phyloP scores from a whole-genome alignment of 164 flowering plant species.

The Santalum album region DNA sequence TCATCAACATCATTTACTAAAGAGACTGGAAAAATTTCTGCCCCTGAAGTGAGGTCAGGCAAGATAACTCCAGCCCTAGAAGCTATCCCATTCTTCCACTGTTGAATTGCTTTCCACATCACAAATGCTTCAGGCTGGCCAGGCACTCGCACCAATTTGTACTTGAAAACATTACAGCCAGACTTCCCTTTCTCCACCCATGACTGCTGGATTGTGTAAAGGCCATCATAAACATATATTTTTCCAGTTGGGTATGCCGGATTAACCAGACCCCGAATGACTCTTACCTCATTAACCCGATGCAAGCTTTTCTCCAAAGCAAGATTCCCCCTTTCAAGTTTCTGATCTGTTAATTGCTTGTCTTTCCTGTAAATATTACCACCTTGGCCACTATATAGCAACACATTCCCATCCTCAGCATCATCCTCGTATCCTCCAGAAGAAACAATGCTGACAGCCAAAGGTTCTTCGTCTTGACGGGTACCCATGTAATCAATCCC shows the following conservation, averaged over 20 bases:
- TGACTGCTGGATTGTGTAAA: conserved; percentile 35
- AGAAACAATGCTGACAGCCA: conserved; percentile 55
- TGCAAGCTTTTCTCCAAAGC: conserved; percentile 42
- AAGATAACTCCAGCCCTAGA: conserved; percentile 31
- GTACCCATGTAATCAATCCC: conserved; percentile 46
- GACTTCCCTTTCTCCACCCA: conserved; percentile 42
- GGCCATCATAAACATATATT: conserved; percentile 45
- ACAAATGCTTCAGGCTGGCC: conserved; percentile 38
- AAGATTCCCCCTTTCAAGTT: conserved; percentile 50
- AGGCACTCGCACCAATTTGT: conserved; percentile 31
- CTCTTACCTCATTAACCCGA: conserved; percentile 38
- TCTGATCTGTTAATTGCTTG: conserved; percentile 25
- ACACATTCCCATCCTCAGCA: conserved; percentile 40
- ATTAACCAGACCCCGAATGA: conserved; percentile 37
- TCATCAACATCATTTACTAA: conserved; percentile 49
- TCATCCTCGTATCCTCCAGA: conserved; percentile 54
- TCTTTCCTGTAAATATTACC: conserved; percentile 24
- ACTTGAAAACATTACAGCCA: conserved; percentile 38
- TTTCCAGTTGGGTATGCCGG: conserved; percentile 9
- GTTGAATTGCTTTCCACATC: conserved; percentile 35
- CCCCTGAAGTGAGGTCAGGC: conserved; percentile 43
- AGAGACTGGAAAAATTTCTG: conserved; percentile 33
- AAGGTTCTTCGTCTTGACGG: conserved; percentile 27
- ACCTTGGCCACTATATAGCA: conserved; percentile 65
- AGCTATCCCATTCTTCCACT: conserved; percentile 31